Percentiles rank a stretch among this genome's conserved stretches.
phyloP scores from a whole-genome alignment of 305 asterid genomes.

The Solanum aculeatissimum region DNA sequence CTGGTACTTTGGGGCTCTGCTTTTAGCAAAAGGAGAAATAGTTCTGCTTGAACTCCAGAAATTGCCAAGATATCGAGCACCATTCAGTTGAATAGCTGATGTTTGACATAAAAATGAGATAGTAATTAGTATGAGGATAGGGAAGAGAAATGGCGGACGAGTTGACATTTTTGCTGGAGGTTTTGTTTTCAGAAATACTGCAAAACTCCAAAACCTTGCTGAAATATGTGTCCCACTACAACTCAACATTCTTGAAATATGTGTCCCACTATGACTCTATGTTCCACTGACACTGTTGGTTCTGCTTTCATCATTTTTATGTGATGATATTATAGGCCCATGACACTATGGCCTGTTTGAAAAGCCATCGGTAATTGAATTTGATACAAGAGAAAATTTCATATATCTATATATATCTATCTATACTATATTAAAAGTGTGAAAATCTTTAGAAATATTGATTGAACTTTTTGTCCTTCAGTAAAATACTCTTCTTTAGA shows the following conservation, averaged over 20 bases:
- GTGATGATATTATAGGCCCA: not conserved
- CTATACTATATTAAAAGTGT: too few species aligned
- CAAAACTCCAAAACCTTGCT: not conserved
- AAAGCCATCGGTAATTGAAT: too few species aligned
- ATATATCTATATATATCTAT: too few species aligned
- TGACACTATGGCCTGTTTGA: not conserved
- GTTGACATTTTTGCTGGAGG: conserved; percentile 23
- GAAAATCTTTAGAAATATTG: too few species aligned
- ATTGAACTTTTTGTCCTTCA: too few species aligned
- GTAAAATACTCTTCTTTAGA: too few species aligned
- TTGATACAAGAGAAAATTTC: too few species aligned
- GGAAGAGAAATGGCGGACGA: conserved; percentile 2
- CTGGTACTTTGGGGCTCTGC: conserved; percentile 24
- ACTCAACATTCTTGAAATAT: too few species aligned
- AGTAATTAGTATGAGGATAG: conserved; percentile 6
- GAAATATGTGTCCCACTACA: not conserved
- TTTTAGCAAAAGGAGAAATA: not conserved
- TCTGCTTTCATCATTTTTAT: not conserved
- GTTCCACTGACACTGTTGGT: too few species aligned
- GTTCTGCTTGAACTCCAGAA: conserved; percentile 11
- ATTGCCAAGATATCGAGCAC: conserved; percentile 28
- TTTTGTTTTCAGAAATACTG: not conserved
- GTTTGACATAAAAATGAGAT: not conserved
- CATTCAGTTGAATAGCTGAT: not conserved
- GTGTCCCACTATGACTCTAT: too few species aligned